These are phyloP conservation scores for Saccharomycopsis fibuligera DNA, from an alignment of 805 yeast genomes.

Conservation along the genomic window DNA sequence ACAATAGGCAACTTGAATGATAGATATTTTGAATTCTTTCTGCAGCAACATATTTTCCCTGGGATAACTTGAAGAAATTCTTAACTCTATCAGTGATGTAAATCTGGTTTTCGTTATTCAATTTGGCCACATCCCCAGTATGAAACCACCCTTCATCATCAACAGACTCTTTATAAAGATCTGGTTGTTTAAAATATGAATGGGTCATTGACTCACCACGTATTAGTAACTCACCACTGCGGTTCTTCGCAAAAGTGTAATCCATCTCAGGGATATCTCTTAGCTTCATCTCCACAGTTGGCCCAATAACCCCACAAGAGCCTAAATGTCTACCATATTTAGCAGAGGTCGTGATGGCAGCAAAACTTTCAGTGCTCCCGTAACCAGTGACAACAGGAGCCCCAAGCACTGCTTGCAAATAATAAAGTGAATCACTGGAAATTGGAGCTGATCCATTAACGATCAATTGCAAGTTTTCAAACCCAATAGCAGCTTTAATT, in stretches of 20 bases:
- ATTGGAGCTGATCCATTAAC: constrained; percentile 68
- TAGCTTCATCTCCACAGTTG: constrained; percentile 50
- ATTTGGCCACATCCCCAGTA: constrained; percentile 59
- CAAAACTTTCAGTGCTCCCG: constrained; percentile 66
- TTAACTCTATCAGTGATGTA: constrained; percentile 68
- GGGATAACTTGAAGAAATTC: constrained; percentile 66
- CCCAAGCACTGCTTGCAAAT: constrained; percentile 54
- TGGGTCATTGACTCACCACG: constrained; percentile 59
- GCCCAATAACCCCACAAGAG: constrained; percentile 53
- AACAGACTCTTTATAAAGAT: constrained; percentile 46
- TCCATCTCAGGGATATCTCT: constrained; percentile 62
- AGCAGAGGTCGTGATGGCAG: constrained; percentile 45
- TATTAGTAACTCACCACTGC: constrained; percentile 55
- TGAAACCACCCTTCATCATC: constrained; percentile 58
- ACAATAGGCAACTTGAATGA: constrained; percentile 42
- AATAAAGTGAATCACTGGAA: constrained; percentile 44
- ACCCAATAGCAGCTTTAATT: constrained; percentile 42
- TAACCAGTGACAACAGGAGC: constrained; percentile 59
- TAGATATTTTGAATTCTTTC: constrained; percentile 67
- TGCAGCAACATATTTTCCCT: constrained; percentile 68
- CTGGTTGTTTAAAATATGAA: constrained; percentile 51
- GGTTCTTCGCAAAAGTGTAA: constrained; percentile 36
- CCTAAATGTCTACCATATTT: constrained; percentile 43
- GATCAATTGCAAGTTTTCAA: constrained; percentile 36
- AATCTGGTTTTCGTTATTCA: constrained; percentile 48